Evolutionary conservation across 2,329 filamentous ascomycete genomes (phyloP), one percentile per base, ranked within the genome.

Genomic region (Periglandula ipomoeae): DNA sequence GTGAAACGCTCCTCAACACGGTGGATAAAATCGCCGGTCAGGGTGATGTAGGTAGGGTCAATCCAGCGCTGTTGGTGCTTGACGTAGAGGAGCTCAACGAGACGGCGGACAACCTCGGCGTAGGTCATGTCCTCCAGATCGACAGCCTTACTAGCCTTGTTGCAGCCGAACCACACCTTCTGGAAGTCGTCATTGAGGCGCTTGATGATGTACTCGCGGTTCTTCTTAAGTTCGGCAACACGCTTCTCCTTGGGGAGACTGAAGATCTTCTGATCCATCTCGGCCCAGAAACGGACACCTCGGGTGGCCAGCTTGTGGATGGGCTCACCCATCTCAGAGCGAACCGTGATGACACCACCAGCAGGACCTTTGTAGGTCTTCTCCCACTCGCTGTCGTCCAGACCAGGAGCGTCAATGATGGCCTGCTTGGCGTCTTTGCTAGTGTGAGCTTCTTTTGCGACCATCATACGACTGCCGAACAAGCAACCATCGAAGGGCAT

Each of bases 191-290:
- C 89, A 61, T 96, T 96, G 58, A 96, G 81, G 68, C 91, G 93
- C 75, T 90, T 85, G 71, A 96, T 95, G 66, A 95, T 95, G 70
- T 95, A 85, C 44, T 88, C 83, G 46, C 87, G 84, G 63, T 87
- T 84, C 72, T 93, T 94, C 74, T 89, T 88, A 38, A 96, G 76
- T 70, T 93, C 89, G 2, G 85, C 78, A 20, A 95, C 75, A 38
- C 89, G 84, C 76, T 96, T 95, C 62, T 91, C 89, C 74, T 95
- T 96, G 69, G 95, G 90, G 44, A 98, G 74, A 63, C 82, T 86
- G 75, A 98, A 98, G 61, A 98, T 97, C 71, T 95, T 96, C 68
- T 94, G 81, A 63, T 98, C 93, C 89, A 98, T 95, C 71, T 98
- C 94, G 44, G 89, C 85, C 93, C 93, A 98, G 75, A 98, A 95